Evolutionary conservation across 2,329 filamentous ascomycete genomes (phyloP).

Genomic region (Zasmidium angulare): DNA sequence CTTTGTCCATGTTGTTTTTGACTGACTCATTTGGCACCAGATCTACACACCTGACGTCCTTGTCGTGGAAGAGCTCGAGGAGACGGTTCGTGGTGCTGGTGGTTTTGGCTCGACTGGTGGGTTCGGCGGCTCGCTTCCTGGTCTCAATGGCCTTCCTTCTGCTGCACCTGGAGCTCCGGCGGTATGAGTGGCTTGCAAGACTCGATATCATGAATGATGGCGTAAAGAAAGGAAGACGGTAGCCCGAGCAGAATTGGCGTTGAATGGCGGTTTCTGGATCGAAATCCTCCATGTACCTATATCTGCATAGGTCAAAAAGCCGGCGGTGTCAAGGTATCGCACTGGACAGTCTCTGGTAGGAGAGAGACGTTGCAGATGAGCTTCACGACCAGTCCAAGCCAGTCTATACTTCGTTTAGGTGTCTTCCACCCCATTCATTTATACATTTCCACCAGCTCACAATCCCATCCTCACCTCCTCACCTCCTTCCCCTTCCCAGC

Average conservation of each 20-base stretch:
- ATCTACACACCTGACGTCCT: conserved; percentile 90
- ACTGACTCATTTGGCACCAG: conserved; percentile 32
- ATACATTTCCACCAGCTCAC: background rate
- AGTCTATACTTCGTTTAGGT: too few relatives aligned
- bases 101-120: conserved; percentile 87
- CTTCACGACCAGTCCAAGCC: too few relatives aligned
- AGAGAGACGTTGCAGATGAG: too few relatives aligned
- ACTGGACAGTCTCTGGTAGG: too few relatives aligned
- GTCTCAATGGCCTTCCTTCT: conserved; percentile 16
- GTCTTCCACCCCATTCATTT: background rate
- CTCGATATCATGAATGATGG: background rate
- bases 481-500: background rate
- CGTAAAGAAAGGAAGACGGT: background rate
- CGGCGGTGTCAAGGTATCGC: too few relatives aligned
- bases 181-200: background rate
- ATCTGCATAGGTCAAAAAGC: background rate
- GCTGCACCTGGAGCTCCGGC: conserved; percentile 1
- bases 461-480: background rate
- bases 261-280: background rate
- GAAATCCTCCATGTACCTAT: background rate
- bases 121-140: conserved; percentile 36
- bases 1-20: conserved; percentile 13
- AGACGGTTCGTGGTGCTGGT: conserved; percentile 85
- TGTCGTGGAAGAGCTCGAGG: conserved; percentile 85
- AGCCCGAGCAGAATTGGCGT: background rate